phyloP scores from a whole-genome alignment of 495 filamentous ascomycete genomes.

The Neurospora sp. region DNA sequence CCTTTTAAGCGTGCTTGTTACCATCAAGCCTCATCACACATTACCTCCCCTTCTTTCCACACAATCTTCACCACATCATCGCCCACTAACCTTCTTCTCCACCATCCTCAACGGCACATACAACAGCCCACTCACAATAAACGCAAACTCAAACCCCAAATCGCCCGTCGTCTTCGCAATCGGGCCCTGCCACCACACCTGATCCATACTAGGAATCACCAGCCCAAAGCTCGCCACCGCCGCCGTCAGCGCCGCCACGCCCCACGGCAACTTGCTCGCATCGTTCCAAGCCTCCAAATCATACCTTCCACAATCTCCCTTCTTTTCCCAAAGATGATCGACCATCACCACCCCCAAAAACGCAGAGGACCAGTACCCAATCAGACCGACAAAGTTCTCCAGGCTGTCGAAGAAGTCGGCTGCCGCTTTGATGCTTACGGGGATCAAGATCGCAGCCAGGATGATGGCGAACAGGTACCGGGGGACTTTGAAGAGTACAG shows the following conservation, averaged over 20 bases:
- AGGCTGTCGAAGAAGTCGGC: conserved; percentile 40
- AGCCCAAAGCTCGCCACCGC: conserved; percentile 30
- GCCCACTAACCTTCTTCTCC: conserved; percentile 24
- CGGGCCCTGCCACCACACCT: conserved; percentile 45
- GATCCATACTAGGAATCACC: conserved; percentile 44
- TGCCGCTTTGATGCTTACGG: conserved; percentile 40
- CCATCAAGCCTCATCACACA: neutral
- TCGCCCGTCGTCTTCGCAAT: conserved; percentile 45
- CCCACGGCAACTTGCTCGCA: conserved; percentile 32
- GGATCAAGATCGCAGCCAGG: conserved; percentile 40
- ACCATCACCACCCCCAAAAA: conserved; percentile 39
- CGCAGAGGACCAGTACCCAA: conserved; percentile 46
- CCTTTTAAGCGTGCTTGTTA: neutral
- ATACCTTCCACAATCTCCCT: conserved; percentile 25
- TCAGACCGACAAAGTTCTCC: conserved; percentile 44
- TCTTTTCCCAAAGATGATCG: conserved; percentile 40
- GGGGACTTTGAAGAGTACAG: conserved; percentile 36
- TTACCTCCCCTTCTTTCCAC: neutral
- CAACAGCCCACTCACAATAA: conserved; percentile 35
- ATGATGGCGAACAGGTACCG: conserved; percentile 42
- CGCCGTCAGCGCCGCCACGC: conserved; percentile 34
- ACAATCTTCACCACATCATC: conserved; percentile 1
- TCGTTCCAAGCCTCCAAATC: conserved; percentile 38
- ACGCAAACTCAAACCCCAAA: conserved; percentile 49
- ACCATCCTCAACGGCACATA: conserved; percentile 34